Conservation (phyloP, 257 asterid species). For the Craterostigma plantagineum region DNA sequence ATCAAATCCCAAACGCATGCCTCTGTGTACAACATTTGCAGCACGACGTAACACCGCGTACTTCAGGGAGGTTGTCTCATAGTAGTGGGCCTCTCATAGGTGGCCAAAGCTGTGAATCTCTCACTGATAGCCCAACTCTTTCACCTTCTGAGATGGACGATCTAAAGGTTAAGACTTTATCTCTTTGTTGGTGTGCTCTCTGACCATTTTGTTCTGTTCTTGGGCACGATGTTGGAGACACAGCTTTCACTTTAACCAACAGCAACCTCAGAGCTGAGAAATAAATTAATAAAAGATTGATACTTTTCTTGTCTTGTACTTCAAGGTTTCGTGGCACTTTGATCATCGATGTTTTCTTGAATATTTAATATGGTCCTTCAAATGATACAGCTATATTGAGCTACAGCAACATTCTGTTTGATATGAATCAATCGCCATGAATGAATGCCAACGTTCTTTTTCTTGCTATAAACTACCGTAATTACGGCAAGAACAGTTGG, state of each 20-base stretch:
- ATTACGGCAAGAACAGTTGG: too few species aligned
- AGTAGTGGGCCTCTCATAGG: constrained; percentile 75
- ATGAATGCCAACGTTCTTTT: too few species aligned
- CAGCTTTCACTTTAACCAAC: constrained; percentile 36
- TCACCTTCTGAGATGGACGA: constrained; percentile 64
- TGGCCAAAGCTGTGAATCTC: constrained; percentile 33
- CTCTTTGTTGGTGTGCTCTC: not conserved
- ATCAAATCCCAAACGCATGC: not conserved
- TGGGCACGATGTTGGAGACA: too few species aligned
- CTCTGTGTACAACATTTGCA: constrained; percentile 16
- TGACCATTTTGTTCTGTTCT: too few species aligned
- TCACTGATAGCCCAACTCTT: constrained; percentile 65
- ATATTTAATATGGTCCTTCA: too few species aligned
- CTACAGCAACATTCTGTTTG: too few species aligned
- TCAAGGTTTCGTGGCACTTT: too few species aligned
- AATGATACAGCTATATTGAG: too few species aligned
- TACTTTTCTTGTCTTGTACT: not conserved
- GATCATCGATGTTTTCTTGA: too few species aligned
- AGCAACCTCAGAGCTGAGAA: not conserved
- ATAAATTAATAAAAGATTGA: not conserved
- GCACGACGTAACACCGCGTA: constrained; percentile 77
- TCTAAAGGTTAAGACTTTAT: constrained; percentile 21
- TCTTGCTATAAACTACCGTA: too few species aligned
- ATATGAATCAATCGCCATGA: too few species aligned
- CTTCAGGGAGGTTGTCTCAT: constrained; percentile 66